Evolutionary conservation across 2,329 filamentous ascomycete species (phyloP).

Genomic region (Lithohypha guttulata): DNA sequence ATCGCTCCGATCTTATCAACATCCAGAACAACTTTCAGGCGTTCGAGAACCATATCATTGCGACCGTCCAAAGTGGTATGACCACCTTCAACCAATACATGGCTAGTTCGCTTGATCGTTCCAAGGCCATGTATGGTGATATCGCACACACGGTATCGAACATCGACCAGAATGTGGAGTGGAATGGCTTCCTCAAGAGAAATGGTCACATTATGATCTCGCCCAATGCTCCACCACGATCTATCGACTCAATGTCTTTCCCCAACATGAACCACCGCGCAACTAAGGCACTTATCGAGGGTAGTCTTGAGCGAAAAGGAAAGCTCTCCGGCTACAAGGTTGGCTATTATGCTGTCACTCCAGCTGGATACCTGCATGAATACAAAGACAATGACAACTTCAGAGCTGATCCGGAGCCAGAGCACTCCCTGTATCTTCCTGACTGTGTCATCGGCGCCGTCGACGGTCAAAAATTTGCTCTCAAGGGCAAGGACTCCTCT

Average conservation of each 20-base stretch:
- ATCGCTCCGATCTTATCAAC: conserved; percentile 71
- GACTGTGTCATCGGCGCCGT: conserved; percentile 69
- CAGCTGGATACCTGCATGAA: conserved; percentile 81
- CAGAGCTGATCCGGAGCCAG: conserved; percentile 63
- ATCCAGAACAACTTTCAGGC: conserved; percentile 83
- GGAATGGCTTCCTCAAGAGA: conserved; percentile 70
- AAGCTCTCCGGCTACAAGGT: conserved; percentile 63
- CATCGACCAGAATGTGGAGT: conserved; percentile 79
- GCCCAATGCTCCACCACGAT: conserved; percentile 61
- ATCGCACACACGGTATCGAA: conserved; percentile 67
- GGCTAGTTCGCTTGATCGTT: conserved; percentile 70
- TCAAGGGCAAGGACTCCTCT: conserved; percentile 89
- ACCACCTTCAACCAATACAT: conserved; percentile 73
- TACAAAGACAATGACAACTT: conserved; percentile 84
- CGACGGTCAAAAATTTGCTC: conserved; percentile 73
- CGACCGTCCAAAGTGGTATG: conserved; percentile 71
- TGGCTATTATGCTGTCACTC: conserved; percentile 82
- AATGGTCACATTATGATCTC: conserved; percentile 65
- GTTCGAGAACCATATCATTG: conserved; percentile 78
- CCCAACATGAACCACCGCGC: conserved; percentile 76
- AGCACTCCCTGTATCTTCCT: conserved; percentile 82
- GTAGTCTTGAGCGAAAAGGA: conserved; percentile 78
- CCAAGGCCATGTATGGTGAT: conserved; percentile 69
- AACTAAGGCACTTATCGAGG: conserved; percentile 76
- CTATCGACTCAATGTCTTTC: conserved; percentile 64